These are phyloP conservation scores for Hericium rajendrae DNA, from an alignment of 768 basidiomycete species.

Conservation along the genomic window DNA sequence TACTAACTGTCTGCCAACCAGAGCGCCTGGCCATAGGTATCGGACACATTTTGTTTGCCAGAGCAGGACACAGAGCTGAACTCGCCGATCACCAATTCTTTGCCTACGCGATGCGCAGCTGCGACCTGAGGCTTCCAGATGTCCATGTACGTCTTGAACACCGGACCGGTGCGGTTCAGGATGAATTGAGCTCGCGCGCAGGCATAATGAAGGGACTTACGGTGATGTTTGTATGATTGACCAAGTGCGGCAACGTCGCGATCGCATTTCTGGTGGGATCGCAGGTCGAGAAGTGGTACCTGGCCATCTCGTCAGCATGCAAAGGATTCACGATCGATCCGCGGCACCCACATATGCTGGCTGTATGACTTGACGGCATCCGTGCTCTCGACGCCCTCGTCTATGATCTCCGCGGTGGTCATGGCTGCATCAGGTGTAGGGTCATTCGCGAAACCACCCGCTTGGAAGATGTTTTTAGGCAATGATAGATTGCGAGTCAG, in stretches of 20 bases:
- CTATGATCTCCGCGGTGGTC: conserved; percentile 19
- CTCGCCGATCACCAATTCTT: conserved; percentile 23
- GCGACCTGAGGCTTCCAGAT: conserved; percentile 24
- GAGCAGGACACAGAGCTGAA: conserved; percentile 23
- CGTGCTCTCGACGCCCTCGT: conserved; percentile 18
- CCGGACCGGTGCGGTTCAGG: background rate
- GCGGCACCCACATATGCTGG: conserved; percentile 18
- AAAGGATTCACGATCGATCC: background rate
- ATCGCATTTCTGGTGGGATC: conserved; percentile 21
- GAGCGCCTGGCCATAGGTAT: conserved; percentile 26
- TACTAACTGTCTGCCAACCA: conserved; percentile 23
- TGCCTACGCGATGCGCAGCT: conserved; percentile 16
- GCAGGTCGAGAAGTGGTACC: conserved; percentile 28
- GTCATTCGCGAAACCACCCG: conserved; percentile 18
- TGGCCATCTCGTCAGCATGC: background rate
- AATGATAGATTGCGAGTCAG: conserved; percentile 14
- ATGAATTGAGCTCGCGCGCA: too few relatives aligned
- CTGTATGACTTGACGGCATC: conserved; percentile 20
- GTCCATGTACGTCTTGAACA: conserved; percentile 20
- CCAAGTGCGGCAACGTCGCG: conserved; percentile 22
- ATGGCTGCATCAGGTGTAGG: conserved; percentile 16
- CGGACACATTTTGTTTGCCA: conserved; percentile 25
- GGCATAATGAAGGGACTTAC: conserved; percentile 6
- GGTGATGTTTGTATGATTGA: conserved; percentile 26
- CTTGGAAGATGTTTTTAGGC: conserved; percentile 14